A percentile compares a stretch with the other conserved stretches of the same genome.
Conservation (phyloP, 2,329 filamentous ascomycete genomes). For the Apiospora koreana region DNA sequence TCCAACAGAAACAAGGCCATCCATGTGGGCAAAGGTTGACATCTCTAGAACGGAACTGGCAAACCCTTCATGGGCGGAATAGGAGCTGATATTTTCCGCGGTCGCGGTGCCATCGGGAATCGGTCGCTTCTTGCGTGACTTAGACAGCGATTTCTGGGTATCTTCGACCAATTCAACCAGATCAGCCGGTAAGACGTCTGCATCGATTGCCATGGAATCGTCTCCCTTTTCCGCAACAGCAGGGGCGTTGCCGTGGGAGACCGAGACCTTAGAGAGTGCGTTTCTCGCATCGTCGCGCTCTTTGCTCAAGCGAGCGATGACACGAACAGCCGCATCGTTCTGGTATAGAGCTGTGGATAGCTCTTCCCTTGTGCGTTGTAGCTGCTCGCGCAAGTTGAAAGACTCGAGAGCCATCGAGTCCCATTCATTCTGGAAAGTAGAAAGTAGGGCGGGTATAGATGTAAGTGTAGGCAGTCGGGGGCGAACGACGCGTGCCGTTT, state of each 20-base stretch:
- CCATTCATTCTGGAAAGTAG: conserved; percentile 98
- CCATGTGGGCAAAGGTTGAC: conserved; percentile 51
- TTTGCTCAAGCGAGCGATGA: conserved; percentile 86
- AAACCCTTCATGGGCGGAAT: conserved; percentile 46
- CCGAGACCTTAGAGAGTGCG: conserved; percentile 81
- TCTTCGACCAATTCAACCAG: conserved; percentile 74
- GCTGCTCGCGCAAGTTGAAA: conserved; percentile 85
- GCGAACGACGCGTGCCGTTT: conserved; percentile 79
- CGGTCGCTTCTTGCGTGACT: conserved; percentile 85
- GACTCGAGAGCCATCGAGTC: conserved; percentile 90
- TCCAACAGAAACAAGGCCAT: conserved; percentile 71
- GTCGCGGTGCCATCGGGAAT: conserved; percentile 85
- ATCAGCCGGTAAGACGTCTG: conserved; percentile 70
- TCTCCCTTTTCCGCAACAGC: conserved; percentile 60
- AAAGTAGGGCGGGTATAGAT: conserved; percentile 91
- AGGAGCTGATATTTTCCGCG: conserved; percentile 63
- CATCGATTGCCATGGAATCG: conserved; percentile 93
- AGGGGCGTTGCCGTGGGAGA: conserved; percentile 62
- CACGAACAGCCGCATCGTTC: conserved; percentile 93
- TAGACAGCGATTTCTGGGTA: conserved; percentile 81
- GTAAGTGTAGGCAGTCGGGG: conserved; percentile 91
- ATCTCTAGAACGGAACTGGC: conserved; percentile 49
- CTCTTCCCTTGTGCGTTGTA: conserved; percentile 89
- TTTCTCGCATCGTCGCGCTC: conserved; percentile 92
- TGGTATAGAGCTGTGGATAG: conserved; percentile 93